These are phyloP conservation scores for Brassica cretica DNA, from an alignment of 345 rosid genomes.

Conservation along the genomic window DNA sequence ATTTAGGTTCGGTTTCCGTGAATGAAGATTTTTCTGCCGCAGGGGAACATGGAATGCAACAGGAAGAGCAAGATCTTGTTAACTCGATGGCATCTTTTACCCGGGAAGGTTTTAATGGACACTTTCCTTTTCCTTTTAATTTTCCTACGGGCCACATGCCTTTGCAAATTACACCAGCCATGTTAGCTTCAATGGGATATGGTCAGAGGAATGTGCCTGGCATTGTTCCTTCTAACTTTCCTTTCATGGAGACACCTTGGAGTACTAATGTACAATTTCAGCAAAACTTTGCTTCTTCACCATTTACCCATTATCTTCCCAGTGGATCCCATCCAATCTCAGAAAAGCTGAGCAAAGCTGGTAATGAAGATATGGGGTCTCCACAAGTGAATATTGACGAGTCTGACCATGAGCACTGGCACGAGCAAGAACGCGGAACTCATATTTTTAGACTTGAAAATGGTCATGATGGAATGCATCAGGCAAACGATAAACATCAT, in stretches of 20 bases:
- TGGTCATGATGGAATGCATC: constrained; percentile 56
- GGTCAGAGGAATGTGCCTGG: constrained; percentile 67
- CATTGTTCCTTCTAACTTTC: constrained; percentile 57
- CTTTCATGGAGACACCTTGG: constrained; percentile 63
- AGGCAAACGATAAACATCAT: constrained; percentile 56
- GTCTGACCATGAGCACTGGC: constrained; percentile 62
- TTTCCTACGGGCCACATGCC: constrained; percentile 61
- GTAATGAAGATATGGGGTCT: constrained; percentile 49
- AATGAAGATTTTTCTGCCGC: constrained; percentile 53
- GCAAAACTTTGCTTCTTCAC: constrained; percentile 60
- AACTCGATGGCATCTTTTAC: constrained; percentile 65
- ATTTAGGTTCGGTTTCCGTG: constrained; percentile 46
- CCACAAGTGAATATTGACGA: constrained; percentile 51
- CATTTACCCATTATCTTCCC: constrained; percentile 64
- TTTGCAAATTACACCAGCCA: constrained; percentile 52
- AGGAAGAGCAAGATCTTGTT: constrained; percentile 76
- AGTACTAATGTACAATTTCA: constrained; percentile 64
- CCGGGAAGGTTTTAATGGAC: constrained; percentile 68
- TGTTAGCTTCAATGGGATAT: constrained; percentile 68
- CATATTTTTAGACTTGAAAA: constrained; percentile 58
- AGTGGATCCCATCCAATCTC: constrained; percentile 51
- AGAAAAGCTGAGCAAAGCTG: constrained; percentile 53
- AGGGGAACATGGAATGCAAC: constrained; percentile 65
- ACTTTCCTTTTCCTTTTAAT: constrained; percentile 68
- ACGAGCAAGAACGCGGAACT: constrained; percentile 57